Evolutionary conservation across 805 yeast species (phyloP).

Genomic region (Lipomyces sp.): DNA sequence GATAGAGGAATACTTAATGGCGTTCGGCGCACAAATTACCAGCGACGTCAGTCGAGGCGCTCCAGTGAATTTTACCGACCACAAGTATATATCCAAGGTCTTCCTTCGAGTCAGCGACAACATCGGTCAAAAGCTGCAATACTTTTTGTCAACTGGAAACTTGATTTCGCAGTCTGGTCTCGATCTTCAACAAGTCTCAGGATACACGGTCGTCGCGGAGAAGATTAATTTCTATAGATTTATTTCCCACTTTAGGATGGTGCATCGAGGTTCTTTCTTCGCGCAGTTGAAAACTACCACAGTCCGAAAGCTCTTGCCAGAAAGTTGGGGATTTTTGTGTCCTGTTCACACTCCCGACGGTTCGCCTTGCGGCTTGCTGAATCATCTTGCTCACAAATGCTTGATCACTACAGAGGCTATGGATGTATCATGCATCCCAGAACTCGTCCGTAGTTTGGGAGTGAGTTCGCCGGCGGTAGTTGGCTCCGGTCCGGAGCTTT

Average conservation of each 20-base stretch:
- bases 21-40: constrained; percentile 68
- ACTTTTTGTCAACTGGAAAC: constrained; percentile 95
- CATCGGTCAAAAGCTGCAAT: constrained; percentile 90
- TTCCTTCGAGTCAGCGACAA: constrained; percentile 81
- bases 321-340: constrained; percentile 98
- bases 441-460: constrained; percentile 66
- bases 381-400: constrained; percentile 96
- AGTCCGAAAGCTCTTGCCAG: constrained; percentile 92
- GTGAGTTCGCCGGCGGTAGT: constrained; percentile 74
- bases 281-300: constrained; percentile 97
- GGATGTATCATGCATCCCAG: constrained; percentile 71
- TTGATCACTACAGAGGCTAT: constrained; percentile 71
- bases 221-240: constrained; percentile 96
- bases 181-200: constrained; percentile 96
- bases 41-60: constrained; percentile 60
- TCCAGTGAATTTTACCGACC: constrained; percentile 78
- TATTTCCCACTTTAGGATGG: constrained; percentile 98
- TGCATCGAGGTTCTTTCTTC: constrained; percentile 98
- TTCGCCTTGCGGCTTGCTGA: constrained; percentile 96
- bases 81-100: constrained; percentile 77
- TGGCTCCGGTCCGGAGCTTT: constrained; percentile 81
- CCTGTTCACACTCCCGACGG: constrained; percentile 99
- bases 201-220: constrained; percentile 98
- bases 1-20: constrained; percentile 84
- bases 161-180: constrained; percentile 94